Evolutionary conservation across 2,329 filamentous ascomycete genomes (phyloP).

Genomic region (Thermochaetoides dissita): DNA sequence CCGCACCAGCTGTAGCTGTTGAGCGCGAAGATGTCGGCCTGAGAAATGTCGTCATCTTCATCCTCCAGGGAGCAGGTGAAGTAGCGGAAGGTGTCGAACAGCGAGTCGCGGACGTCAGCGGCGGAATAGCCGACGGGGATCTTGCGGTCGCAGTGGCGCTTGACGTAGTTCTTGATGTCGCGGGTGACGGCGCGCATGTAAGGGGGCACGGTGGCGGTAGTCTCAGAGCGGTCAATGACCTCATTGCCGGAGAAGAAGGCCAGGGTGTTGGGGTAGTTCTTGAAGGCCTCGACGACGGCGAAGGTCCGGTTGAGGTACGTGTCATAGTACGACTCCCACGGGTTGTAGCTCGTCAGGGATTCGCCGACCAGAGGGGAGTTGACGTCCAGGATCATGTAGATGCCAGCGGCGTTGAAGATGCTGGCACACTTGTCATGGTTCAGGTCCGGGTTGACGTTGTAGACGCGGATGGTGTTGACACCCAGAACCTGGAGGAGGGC

Average conservation of each 20-base stretch:
- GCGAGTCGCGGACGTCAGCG: constrained; percentile 59
- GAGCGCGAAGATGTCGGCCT: constrained; percentile 61
- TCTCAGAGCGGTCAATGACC: constrained; percentile 54
- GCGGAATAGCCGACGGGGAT: constrained; percentile 73
- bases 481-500: constrained; percentile 51
- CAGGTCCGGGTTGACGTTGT: constrained; percentile 50
- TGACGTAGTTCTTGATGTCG: constrained; percentile 70
- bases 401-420: constrained; percentile 55
- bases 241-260: constrained; percentile 69
- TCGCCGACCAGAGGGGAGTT: constrained; percentile 50
- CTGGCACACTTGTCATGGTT: constrained; percentile 55
- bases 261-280: constrained; percentile 52
- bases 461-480: constrained; percentile 55
- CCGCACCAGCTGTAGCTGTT: constrained; percentile 60
- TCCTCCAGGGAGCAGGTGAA: constrained; percentile 50
- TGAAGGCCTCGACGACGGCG: constrained; percentile 52
- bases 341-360: constrained; percentile 38
- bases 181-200: constrained; percentile 63
- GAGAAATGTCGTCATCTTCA: constrained; percentile 44
- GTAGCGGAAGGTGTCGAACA: constrained; percentile 64
- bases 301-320: constrained; percentile 53
- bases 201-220: constrained; percentile 47
- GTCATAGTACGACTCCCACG: constrained; percentile 46
- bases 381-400: constrained; percentile 56
- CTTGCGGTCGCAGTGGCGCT: constrained; percentile 49